phyloP scores from a whole-genome alignment of 1,284 basidiomycete genomes.

The Leccinum pachyderme region DNA sequence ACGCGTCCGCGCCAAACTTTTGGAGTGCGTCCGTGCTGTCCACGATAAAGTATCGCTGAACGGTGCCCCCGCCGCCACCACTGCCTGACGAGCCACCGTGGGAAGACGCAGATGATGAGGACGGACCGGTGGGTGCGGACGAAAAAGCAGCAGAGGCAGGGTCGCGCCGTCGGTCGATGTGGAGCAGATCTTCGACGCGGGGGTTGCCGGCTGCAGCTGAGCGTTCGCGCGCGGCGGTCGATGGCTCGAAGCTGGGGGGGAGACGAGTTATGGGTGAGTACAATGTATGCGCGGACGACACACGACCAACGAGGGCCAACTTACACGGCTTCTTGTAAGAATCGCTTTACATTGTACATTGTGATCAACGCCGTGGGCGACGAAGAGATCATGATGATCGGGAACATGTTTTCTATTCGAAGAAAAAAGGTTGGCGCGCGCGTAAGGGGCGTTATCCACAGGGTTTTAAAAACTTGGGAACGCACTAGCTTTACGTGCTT shows the following conservation, averaged over 20 bases:
- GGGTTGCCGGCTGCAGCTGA: conserved; percentile 70
- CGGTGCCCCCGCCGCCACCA: conserved; percentile 5
- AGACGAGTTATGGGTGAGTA: background rate
- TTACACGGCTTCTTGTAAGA: conserved; percentile 86
- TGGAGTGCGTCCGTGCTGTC: conserved; percentile 90
- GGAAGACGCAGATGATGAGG: background rate
- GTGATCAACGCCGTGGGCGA: conserved; percentile 94
- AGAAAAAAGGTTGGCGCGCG: background rate
- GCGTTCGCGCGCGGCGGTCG: conserved; percentile 68
- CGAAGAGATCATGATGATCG: conserved; percentile 96
- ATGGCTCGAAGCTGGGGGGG: conserved; percentile 68
- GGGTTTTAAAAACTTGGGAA: conserved; percentile 2
- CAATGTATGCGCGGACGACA: background rate
- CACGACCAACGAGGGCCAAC: conserved; percentile 24
- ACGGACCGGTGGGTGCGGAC: conserved; percentile 5
- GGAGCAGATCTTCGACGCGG: conserved; percentile 80
- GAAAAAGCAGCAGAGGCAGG: conserved; percentile 34
- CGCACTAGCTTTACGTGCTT: conserved; percentile 62
- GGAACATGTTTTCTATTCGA: conserved; percentile 64
- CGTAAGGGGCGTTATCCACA: too few relatives aligned
- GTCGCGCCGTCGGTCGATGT: conserved; percentile 76
- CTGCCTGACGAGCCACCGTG: conserved; percentile 11
- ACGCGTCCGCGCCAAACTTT: conserved; percentile 89
- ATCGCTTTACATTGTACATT: conserved; percentile 96
- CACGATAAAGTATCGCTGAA: conserved; percentile 74